Base-by-base conservation (phyloP, 2,329 filamentous ascomycete species). In the Malbranchea cinnamomea region DNA sequence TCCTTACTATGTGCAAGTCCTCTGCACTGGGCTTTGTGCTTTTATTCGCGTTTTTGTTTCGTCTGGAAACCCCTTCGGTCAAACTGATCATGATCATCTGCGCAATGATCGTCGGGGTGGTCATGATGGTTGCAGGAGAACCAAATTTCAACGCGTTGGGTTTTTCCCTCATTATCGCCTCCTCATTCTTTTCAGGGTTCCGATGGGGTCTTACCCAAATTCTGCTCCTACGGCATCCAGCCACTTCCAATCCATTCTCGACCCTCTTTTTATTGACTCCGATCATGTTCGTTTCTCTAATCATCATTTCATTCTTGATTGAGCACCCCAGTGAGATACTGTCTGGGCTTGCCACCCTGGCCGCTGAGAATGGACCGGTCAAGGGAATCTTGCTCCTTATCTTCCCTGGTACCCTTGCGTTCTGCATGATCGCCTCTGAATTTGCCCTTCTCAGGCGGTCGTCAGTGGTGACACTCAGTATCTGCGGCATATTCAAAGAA, bases 1-100 rank as follows among this genome's bases (percentile, higher is more conserved):
- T 98, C 53, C 92, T 93, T 57, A 98, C 89, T 36, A 95, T 98
- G 89, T 95, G 89, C 60, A 98, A 98, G 67, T 95, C 87, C 4
- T 94, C 85, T 6, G 82, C 87, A 10, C 70, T 98, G 13, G 85
- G 82, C 25, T 98, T 95, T 50, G 89, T 98, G 32, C 74, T 98
- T 13, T 56, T 93, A 28, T 98, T 98, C 51, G 89, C 89, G 38
- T 93, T 98, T 49, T 53, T 92, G 27, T 95, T 98, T 62, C 75
- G 80, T 31, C 74, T 98, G 30, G 89, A 98, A 56, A 71, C 71
- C 7, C 83, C 82, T 0, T 94, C 87, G 0, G 74, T 79, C 65
- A 80, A 78, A 44, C 70, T 98, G 6, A 78, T 92, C 22, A 65
- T 68, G 40, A 89, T 95, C 42, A 95, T 98, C 42, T 68, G 74